Evolutionary conservation across 306 rosid species (phyloP).

Genomic region (Acacia confusa): DNA sequence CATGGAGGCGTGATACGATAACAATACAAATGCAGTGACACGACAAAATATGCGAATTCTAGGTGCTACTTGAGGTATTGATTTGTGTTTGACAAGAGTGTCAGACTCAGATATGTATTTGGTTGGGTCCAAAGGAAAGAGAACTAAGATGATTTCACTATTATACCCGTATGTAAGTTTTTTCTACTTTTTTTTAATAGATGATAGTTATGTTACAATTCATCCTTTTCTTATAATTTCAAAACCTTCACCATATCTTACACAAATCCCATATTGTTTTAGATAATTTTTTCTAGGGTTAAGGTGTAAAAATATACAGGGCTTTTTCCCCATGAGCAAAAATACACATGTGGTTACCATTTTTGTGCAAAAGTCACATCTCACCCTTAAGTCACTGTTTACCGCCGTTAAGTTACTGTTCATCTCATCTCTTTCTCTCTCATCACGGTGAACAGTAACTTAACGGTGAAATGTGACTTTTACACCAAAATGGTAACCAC

Average conservation of each 20-base stretch:
- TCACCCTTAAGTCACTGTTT: too few species aligned
- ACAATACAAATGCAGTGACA: background rate
- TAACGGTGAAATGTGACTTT: too few species aligned
- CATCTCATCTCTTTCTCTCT: too few species aligned
- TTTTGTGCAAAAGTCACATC: too few species aligned
- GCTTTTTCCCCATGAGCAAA: too few species aligned
- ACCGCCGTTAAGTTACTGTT: too few species aligned
- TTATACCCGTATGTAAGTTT: background rate
- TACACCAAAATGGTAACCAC: too few species aligned
- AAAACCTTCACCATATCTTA: background rate
- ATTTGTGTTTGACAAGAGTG: background rate
- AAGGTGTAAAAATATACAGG: too few species aligned
- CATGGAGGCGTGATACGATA: background rate
- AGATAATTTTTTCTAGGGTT: background rate
- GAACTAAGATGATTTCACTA: background rate
- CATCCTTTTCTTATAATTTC: background rate
- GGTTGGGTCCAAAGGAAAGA: background rate
- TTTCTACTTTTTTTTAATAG: background rate
- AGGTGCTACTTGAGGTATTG: background rate
- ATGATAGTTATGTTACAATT: background rate
- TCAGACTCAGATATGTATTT: background rate
- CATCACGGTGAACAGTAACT: too few species aligned
- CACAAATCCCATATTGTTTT: background rate
- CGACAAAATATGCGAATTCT: background rate
- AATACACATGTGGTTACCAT: too few species aligned